These are phyloP conservation scores for Dactylellina cionopaga DNA, from an alignment of 2,329 filamentous ascomycete genomes.

Conservation along the genomic window DNA sequence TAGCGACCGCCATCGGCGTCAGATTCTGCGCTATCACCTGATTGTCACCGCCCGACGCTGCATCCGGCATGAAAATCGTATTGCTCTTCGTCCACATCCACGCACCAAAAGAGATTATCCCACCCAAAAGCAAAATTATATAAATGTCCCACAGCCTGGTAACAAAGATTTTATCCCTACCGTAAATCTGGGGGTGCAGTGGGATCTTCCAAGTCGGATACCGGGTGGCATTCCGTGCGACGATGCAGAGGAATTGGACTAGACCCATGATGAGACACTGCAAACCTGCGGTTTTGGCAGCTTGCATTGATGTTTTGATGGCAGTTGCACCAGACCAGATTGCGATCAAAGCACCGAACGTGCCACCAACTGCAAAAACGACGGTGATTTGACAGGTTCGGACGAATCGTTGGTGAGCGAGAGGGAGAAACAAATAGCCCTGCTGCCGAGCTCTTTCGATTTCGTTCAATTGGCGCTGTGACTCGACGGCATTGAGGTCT, in stretches of 20 bases:
- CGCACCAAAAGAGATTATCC: constrained; percentile 32
- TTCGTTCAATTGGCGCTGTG: constrained; percentile 55
- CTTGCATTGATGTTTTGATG: constrained; percentile 5
- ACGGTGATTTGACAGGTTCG: constrained; percentile 23
- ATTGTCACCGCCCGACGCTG: not conserved
- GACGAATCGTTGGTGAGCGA: constrained; percentile 10
- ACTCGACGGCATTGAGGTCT: constrained; percentile 56
- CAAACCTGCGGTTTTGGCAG: constrained; percentile 32
- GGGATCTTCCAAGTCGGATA: not conserved
- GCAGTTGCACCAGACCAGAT: constrained; percentile 36
- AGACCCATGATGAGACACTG: constrained; percentile 34
- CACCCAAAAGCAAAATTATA: not conserved
- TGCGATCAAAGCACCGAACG: constrained; percentile 22
- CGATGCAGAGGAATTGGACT: constrained; percentile 8
- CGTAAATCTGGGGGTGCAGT: constrained; percentile 1
- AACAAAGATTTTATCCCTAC: constrained; percentile 19
- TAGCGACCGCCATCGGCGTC: not conserved
- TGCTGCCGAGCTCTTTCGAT: constrained; percentile 27
- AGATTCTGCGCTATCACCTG: not conserved
- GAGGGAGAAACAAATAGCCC: constrained; percentile 15
- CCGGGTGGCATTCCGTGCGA: not conserved
- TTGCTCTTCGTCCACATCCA: constrained; percentile 46
- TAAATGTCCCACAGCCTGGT: constrained; percentile 15
- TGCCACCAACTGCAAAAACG: constrained; percentile 17
- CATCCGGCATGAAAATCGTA: not conserved